Percentiles rank a stretch among this genome's conserved stretches.
These are phyloP conservation scores for Pachyrhizus erosus DNA, from an alignment of 306 rosid species.

Conservation along the genomic window DNA sequence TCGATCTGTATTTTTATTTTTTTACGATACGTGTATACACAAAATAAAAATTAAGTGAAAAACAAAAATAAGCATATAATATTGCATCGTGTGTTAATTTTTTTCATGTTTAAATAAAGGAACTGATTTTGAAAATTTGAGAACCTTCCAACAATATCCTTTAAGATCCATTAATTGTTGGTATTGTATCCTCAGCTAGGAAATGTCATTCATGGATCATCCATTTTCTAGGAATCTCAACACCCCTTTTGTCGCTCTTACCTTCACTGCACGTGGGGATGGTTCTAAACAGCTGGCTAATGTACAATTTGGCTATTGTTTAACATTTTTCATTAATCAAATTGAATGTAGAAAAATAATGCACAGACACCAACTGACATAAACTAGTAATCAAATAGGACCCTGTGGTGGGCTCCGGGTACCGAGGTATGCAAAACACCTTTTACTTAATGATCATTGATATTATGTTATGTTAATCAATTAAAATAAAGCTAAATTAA, in stretches of 20 bases:
- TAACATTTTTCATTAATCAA: not conserved
- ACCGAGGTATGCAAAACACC: conserved; percentile 43
- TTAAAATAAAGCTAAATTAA: conserved; percentile 13
- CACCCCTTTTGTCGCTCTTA: not conserved
- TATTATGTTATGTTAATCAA: conserved; percentile 28
- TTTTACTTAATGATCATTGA: not conserved
- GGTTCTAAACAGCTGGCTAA: conserved; percentile 41
- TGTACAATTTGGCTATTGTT: not conserved
- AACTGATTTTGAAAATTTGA: not conserved
- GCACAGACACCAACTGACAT: conserved; percentile 39
- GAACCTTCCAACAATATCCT: not conserved
- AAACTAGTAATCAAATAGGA: conserved; percentile 27
- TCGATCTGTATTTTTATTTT: too few relatives aligned
- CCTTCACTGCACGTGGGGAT: conserved; percentile 32
- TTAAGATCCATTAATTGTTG: not conserved
- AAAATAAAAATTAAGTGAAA: too few relatives aligned
- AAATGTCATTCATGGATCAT: not conserved
- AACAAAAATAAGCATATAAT: too few relatives aligned
- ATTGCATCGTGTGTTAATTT: too few relatives aligned
- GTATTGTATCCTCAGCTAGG: not conserved
- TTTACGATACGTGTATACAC: too few relatives aligned
- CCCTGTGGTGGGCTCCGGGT: conserved; percentile 44
- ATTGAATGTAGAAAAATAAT: conserved; percentile 29
- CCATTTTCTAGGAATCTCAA: conserved; percentile 35
- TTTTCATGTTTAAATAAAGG: not conserved